Conservation (phyloP, 768 basidiomycete species). For the Termitomyces bulborhizus region DNA sequence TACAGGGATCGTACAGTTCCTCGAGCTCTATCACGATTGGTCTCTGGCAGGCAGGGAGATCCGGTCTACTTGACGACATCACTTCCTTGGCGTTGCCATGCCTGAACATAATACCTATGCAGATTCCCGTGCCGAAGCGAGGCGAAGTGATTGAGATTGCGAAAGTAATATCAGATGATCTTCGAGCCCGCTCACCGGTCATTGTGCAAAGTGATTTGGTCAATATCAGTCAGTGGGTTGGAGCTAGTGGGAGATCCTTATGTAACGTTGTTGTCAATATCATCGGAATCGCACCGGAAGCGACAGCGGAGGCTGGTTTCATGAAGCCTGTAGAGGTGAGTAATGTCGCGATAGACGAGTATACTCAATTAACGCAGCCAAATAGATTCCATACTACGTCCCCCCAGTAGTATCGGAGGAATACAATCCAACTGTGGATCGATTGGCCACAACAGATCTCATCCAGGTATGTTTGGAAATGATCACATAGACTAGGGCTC, state of each 20-base stretch:
- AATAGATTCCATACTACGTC: constrained; percentile 30
- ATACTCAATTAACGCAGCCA: background rate
- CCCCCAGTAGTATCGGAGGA: constrained; percentile 16
- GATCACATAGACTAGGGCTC: background rate
- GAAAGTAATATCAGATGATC: constrained; percentile 25
- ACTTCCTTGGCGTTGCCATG: constrained; percentile 37
- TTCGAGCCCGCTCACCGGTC: constrained; percentile 29
- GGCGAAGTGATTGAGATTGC: constrained; percentile 22
- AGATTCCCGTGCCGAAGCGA: constrained; percentile 17
- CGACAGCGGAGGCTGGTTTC: constrained; percentile 10
- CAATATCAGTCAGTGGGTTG: constrained; percentile 30
- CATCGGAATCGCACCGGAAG: constrained; percentile 27
- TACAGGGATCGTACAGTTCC: constrained; percentile 26
- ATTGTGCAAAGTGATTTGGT: constrained; percentile 34
- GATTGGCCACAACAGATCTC: constrained; percentile 17
- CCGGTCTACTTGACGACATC: constrained; percentile 25
- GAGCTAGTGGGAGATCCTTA: constrained; percentile 23
- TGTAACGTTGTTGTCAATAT: constrained; percentile 41
- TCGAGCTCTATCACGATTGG: constrained; percentile 30
- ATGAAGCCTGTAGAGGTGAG: constrained; percentile 30
- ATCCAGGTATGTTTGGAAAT: constrained; percentile 13
- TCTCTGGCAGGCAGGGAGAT: constrained; percentile 42
- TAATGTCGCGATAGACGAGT: background rate
- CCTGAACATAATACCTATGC: constrained; percentile 36
- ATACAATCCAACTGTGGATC: constrained; percentile 11